These are phyloP conservation scores for Kwoniella europaea DNA, from an alignment of 768 basidiomycete species.

Conservation along the genomic window DNA sequence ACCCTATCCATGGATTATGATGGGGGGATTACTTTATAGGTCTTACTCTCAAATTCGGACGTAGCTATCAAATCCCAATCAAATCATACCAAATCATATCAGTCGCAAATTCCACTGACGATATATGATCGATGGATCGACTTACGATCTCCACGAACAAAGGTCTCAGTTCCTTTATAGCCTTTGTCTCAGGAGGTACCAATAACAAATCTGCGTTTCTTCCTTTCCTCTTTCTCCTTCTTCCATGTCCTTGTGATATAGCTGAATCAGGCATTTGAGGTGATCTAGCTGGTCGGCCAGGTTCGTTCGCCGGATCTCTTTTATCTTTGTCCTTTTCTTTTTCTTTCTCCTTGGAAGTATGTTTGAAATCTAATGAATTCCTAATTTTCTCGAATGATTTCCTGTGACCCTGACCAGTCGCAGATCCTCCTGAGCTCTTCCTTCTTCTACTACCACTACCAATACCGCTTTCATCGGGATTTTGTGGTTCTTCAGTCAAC, in stretches of 20 bases:
- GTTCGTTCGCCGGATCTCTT: constrained; percentile 3
- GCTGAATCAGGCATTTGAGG: neutral
- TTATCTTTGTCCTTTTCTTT: neutral
- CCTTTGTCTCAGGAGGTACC: constrained; percentile 74
- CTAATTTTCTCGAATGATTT: constrained; percentile 36
- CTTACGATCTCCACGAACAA: constrained; percentile 90
- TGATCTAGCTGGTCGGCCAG: constrained; percentile 2
- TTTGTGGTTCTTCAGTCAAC: constrained; percentile 1
- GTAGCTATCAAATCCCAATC: constrained; percentile 5
- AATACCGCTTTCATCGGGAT: neutral
- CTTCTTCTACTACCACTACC: constrained; percentile 1
- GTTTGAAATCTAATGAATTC: constrained; percentile 35
- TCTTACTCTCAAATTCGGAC: constrained; percentile 16
- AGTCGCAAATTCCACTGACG: neutral
- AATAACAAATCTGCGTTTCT: constrained; percentile 53
- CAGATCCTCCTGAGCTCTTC: constrained; percentile 22
- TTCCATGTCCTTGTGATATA: neutral
- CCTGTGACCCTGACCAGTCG: neutral
- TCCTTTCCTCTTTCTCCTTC: neutral
- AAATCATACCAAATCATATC: neutral
- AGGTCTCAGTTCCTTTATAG: constrained; percentile 81
- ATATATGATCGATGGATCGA: constrained; percentile 1
- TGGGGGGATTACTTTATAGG: neutral
- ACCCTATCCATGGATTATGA: too few relatives aligned
- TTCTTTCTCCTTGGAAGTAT: neutral